Conservation (phyloP, 306 rosid species). For the Begonia masoniana region DNA sequence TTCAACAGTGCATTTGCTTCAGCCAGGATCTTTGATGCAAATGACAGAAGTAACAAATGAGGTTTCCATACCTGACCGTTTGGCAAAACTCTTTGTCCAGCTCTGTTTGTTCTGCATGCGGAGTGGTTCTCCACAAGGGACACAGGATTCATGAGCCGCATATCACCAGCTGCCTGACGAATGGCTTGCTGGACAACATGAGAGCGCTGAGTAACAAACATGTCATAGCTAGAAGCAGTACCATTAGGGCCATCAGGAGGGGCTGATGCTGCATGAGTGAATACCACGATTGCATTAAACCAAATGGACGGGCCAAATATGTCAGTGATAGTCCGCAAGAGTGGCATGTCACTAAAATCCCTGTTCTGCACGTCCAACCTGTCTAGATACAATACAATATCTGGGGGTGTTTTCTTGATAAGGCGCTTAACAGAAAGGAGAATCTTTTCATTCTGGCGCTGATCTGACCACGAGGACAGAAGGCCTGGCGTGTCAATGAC, state of each 20-base stretch:
- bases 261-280: slow-evolving; percentile 96
- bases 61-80: slow-evolving; percentile 99
- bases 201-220: slow-evolving; percentile 93
- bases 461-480: slow-evolving; percentile 81
- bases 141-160: slow-evolving; percentile 97
- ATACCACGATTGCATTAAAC: slow-evolving; percentile 96
- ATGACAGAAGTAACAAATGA: slow-evolving; percentile 81
- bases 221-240: slow-evolving; percentile 78
- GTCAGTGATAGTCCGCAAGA: slow-evolving; percentile 78
- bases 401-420: slow-evolving; percentile 89
- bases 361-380: slow-evolving; percentile 90
- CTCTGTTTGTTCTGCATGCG: slow-evolving; percentile 87
- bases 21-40: slow-evolving; percentile 91
- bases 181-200: slow-evolving; percentile 98
- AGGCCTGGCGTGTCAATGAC: slow-evolving; percentile 98
- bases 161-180: slow-evolving; percentile 99
- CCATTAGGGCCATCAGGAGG: slow-evolving; percentile 99
- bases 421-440: slow-evolving; percentile 65
- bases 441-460: slow-evolving; percentile 77
- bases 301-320: slow-evolving; percentile 90
- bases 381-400: slow-evolving; percentile 89
- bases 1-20: slow-evolving; percentile 90
- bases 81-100: slow-evolving; percentile 97
- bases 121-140: slow-evolving; percentile 94
- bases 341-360: slow-evolving; percentile 95